Conservation (phyloP, 768 basidiomycete genomes). For the Boletus pseudo-olivaceus region DNA sequence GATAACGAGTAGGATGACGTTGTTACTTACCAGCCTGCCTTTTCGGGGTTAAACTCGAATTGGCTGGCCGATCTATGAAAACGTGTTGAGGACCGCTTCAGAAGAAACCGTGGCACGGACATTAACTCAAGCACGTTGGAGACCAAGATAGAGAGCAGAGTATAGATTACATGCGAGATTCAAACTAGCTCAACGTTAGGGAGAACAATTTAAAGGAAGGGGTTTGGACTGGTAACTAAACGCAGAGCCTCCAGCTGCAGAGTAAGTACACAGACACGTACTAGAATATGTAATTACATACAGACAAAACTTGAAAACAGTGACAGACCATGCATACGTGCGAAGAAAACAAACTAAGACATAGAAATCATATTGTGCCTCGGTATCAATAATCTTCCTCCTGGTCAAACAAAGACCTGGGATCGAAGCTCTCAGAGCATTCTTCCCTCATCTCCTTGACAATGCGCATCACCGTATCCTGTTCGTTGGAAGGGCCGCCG, state of each 20-base stretch:
- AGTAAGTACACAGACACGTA: too few species aligned
- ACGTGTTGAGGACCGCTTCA: too few species aligned
- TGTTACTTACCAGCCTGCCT: not conserved
- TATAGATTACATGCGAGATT: too few species aligned
- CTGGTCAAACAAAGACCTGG: constrained; percentile 11
- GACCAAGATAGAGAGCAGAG: too few species aligned
- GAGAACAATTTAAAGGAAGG: too few species aligned
- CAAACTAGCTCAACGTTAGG: too few species aligned
- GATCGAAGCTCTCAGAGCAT: constrained; percentile 14
- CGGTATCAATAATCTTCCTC: constrained; percentile 7
- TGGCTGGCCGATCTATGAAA: too few species aligned
- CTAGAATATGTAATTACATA: not conserved
- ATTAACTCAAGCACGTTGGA: too few species aligned
- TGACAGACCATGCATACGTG: not conserved
- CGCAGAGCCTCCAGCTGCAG: too few species aligned
- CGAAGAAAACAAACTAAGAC: constrained; percentile 2
- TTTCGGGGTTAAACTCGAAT: too few species aligned
- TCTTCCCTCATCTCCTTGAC: constrained; percentile 22
- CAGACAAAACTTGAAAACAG: not conserved
- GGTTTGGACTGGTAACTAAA: too few species aligned
- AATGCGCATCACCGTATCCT: constrained; percentile 11
- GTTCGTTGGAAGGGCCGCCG: not conserved
- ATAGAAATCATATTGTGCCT: not conserved
- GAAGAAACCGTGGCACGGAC: too few species aligned
- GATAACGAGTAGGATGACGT: not conserved